A percentile compares a stretch with the other conserved stretches of the same genome.
phyloP scores from a whole-genome alignment of 2,329 filamentous ascomycete species.

The Talaromyces sp. region DNA sequence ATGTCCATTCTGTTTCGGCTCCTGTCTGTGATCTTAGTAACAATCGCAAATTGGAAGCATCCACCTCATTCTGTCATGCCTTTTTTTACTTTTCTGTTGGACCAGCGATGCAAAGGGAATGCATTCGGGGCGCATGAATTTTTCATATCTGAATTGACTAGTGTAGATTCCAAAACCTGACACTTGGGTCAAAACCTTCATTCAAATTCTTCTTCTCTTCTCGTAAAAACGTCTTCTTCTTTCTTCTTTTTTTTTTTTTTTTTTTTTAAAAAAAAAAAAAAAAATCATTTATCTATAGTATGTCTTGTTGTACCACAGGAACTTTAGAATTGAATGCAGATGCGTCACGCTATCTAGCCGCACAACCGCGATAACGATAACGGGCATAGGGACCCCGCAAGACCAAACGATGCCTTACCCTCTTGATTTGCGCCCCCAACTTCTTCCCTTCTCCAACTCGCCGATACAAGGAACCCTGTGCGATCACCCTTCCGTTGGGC shows the following conservation, averaged over 20 bases:
- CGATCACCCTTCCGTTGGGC: background rate
- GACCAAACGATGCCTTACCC: background rate
- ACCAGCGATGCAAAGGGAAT: conserved; percentile 26
- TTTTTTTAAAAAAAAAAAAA: too few species aligned
- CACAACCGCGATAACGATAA: background rate
- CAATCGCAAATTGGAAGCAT: conserved; percentile 6
- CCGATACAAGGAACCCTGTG: background rate
- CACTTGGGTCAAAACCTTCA: background rate
- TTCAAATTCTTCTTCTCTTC: too few species aligned
- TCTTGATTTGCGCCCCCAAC: conserved; percentile 2
- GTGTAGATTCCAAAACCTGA: background rate
- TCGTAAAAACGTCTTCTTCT: too few species aligned
- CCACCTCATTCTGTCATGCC: conserved; percentile 1
- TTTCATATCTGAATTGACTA: conserved; percentile 4
- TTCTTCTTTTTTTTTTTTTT: too few species aligned
- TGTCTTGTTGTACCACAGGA: background rate
- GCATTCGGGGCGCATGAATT: conserved; percentile 29
- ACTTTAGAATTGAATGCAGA: background rate
- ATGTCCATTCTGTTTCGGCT: conserved; percentile 18
- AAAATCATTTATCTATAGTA: too few species aligned
- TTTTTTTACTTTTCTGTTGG: conserved; percentile 13
- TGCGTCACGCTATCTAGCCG: background rate
- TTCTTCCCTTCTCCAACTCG: background rate
- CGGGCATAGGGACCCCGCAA: conserved; percentile 8
- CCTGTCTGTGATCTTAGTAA: conserved; percentile 23